These are phyloP conservation scores for Colletotrichum tabaci DNA, from an alignment of 2,329 filamentous ascomycete genomes.

Conservation along the genomic window DNA sequence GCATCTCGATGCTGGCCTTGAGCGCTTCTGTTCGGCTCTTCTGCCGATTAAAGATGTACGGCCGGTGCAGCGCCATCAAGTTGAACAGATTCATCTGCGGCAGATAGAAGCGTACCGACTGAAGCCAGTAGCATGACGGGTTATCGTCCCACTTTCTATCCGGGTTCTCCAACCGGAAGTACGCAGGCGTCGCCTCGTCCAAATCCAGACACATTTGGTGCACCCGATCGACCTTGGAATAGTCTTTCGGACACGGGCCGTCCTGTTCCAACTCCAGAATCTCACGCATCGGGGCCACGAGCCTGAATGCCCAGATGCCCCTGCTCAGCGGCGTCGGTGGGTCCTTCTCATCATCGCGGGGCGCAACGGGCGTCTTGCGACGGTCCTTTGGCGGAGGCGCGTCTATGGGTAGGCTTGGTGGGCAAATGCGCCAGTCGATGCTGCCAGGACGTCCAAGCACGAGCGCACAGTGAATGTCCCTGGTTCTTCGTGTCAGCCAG, in stretches of 20 bases:
- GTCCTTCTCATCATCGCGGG: slow-evolving; percentile 62
- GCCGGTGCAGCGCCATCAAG: slow-evolving; percentile 72
- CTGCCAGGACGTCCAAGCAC: slow-evolving; percentile 71
- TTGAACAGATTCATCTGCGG: slow-evolving; percentile 66
- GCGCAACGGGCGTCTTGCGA: slow-evolving; percentile 63
- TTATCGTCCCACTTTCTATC: slow-evolving; percentile 70
- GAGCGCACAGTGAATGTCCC: slow-evolving; percentile 69
- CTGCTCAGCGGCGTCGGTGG: slow-evolving; percentile 71
- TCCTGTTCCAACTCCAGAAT: slow-evolving; percentile 71
- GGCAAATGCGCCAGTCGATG: slow-evolving; percentile 64
- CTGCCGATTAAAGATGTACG: slow-evolving; percentile 72
- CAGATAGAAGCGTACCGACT: slow-evolving; percentile 59
- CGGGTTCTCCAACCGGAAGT: slow-evolving; percentile 68
- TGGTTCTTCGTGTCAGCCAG: slow-evolving; percentile 48
- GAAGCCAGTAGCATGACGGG: slow-evolving; percentile 69
- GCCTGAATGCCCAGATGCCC: slow-evolving; percentile 65
- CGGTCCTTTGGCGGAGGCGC: slow-evolving; percentile 63
- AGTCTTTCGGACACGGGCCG: slow-evolving; percentile 69
- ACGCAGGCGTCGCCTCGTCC: slow-evolving; percentile 64
- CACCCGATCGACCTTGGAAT: slow-evolving; percentile 67
- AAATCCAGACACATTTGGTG: slow-evolving; percentile 66
- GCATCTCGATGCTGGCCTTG: slow-evolving; percentile 68
- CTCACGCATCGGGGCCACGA: slow-evolving; percentile 64
- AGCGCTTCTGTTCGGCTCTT: slow-evolving; percentile 70
- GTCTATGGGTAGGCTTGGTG: slow-evolving; percentile 68